Base-by-base conservation (phyloP, 495 filamentous ascomycete genomes). In the Xylaria castorea region DNA sequence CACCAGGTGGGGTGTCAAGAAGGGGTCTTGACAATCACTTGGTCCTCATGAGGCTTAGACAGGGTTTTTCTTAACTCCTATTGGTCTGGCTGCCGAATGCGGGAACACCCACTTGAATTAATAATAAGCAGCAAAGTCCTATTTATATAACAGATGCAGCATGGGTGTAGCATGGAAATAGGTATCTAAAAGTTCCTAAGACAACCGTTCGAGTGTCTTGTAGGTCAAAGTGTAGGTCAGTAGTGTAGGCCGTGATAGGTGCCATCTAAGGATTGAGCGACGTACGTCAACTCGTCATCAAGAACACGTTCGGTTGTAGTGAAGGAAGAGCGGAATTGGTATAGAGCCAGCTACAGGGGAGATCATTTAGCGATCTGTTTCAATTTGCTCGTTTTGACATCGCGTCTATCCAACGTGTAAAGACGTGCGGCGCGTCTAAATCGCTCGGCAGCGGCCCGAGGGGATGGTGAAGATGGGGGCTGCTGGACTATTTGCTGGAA, bases 371-470 rank as follows among this genome's bases (percentile, higher is more conserved):
- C 50, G 34, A 32, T 53, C 20, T 55, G 60, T 63, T 40, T 71
- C 60, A 55, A 64, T 44, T 20, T 12, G 69, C 16, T 58, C 51
- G 60, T 55, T 65, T 71, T 22, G 6, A 71, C 36, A 44, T 32
- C 69, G 69, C 69, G 69, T 27, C 61, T 71, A 65, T 65, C 36
- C 11, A 65, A 71, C 38, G 60, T 65, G 60, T 48, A 65, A 55
- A 51, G 50, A 32, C 48, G 40, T 44, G 40, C 55, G 25, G 58
- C 68, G 68, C 68, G 70, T 67, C 70, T 72, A 72, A 64, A 64
- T 20, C 63, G 51, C 62, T 72, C 70, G 70, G 70, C 63, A 72
- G 70, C 42, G 70, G 53, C 50, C 70, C 70, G 70, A 61, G 38
- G 38, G 62, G 11, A 51, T 67, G 70, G 51, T 25, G 61, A 66